Conservation (phyloP, 2,329 filamentous ascomycete genomes). For the Trichophyton mentagrophytes region DNA sequence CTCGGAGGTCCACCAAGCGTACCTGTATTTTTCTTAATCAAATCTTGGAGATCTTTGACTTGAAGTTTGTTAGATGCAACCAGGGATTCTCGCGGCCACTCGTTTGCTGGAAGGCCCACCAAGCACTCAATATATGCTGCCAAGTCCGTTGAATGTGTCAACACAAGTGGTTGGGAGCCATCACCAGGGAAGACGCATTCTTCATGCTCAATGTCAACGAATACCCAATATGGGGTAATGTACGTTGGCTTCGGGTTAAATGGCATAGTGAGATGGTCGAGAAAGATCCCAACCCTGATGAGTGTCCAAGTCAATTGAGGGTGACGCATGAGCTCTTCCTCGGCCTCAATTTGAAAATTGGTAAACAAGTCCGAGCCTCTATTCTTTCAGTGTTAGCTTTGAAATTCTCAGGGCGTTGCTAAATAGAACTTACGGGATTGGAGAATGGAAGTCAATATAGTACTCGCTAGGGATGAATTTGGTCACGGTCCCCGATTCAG, state of each 20-base stretch:
- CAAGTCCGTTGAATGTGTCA: neutral
- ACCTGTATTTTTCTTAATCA: constrained; percentile 2
- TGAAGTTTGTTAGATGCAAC: neutral
- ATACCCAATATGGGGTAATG: neutral
- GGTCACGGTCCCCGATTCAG: neutral
- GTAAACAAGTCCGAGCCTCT: neutral
- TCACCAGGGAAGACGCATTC: neutral
- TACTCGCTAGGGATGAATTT: constrained; percentile 3
- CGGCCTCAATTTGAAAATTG: constrained; percentile 3
- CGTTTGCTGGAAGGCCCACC: neutral
- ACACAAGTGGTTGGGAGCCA: neutral
- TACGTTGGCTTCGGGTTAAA: constrained; percentile 1
- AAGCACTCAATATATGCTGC: neutral
- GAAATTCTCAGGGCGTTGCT: too few relatives aligned
- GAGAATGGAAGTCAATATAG: constrained; percentile 3
- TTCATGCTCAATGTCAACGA: neutral
- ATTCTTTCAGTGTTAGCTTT: neutral
- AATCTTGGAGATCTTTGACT: neutral
- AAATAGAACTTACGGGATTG: neutral
- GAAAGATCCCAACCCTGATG: constrained; percentile 1
- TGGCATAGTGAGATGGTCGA: constrained; percentile 2
- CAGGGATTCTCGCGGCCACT: neutral
- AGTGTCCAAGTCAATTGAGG: constrained; percentile 2
- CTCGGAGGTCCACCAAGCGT: neutral
- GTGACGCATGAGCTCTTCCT: neutral